Evolutionary conservation across 2,329 filamentous ascomycete species (phyloP), one percentile per base, ranked within the genome.

Genomic region (Hypoxylon sp.): DNA sequence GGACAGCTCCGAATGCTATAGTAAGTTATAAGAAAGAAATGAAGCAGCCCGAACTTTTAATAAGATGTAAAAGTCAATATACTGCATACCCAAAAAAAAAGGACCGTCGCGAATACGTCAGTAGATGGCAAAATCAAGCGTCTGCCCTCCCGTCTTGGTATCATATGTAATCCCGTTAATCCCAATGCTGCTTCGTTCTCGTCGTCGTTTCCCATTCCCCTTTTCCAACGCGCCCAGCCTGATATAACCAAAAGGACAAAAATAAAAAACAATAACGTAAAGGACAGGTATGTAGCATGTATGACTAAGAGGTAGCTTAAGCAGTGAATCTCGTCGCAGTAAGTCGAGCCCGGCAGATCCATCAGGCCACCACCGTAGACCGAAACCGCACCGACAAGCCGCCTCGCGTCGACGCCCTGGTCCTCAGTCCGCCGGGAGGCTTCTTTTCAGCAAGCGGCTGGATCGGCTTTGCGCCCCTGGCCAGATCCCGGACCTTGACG

Each of bases 391-490:
- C n/a, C 3, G 59, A 54, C 13, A 64, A 47, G 3, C 48, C 42
- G 2, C 45, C 49, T 54, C 52, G 59, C 15, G 58, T 58, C 3
- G 66, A 59, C 21, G 51, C 62, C 46, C 58, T 62, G n/a, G 48
- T 55, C 42, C 53, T 62, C 8, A 68, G 33, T 33, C 56, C 55
- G 8, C 40, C 46, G 1, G 56, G 11, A 1, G 8, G 10, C n/a
- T 55, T 60, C 38, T 55, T 60, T 33, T 55, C 53, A 10, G 1
- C 15, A 23, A 4, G 38, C 3, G 26, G 17, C 1, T 54, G 24
- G 5, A 23, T 18, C 21, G 38, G 35, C 7, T 35, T 54, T 10
- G 47, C 21, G n/a, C n/a, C n/a, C 17, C 31, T 58, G 9, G 20
- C 24, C 3, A 29, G 37, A 8, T 52, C 41, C 18, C 53, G 48